These are phyloP conservation scores for Wickerhamiella nectarea DNA, from an alignment of 805 yeast genomes.

Conservation along the genomic window DNA sequence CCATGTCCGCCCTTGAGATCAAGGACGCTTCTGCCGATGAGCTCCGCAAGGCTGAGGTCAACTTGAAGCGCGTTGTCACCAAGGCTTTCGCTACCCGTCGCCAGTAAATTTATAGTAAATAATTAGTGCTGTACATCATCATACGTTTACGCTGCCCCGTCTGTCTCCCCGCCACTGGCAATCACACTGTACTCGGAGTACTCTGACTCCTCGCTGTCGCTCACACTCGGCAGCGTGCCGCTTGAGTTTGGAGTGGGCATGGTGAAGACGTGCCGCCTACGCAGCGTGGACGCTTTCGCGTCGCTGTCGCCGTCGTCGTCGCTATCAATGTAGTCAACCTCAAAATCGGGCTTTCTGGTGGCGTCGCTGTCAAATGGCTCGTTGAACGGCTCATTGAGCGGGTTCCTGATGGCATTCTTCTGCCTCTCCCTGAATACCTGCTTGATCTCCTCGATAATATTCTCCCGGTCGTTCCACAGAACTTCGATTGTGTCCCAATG, in stretches of 20 bases:
- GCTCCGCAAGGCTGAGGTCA: constrained; percentile 97
- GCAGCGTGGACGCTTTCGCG: neutral
- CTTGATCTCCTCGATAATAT: too few species aligned
- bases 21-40: constrained; percentile 93
- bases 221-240: neutral
- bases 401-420: too few species aligned
- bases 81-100: constrained; percentile 95
- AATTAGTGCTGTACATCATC: neutral
- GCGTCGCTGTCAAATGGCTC: too few species aligned
- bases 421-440: too few species aligned
- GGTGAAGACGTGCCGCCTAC: neutral
- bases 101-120: constrained; percentile 14
- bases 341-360: neutral
- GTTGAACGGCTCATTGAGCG: too few species aligned
- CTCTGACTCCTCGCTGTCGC: neutral
- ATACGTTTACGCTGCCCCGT: neutral
- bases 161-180: neutral
- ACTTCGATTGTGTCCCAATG: constrained; percentile 6
- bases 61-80: constrained; percentile 98
- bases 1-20: constrained; percentile 65
- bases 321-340: neutral
- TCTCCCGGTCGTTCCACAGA: too few species aligned
- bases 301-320: neutral
- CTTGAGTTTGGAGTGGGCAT: neutral
- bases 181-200: neutral